Conservation (phyloP, 345 rosid species). For the Anastatica hierochuntica region DNA sequence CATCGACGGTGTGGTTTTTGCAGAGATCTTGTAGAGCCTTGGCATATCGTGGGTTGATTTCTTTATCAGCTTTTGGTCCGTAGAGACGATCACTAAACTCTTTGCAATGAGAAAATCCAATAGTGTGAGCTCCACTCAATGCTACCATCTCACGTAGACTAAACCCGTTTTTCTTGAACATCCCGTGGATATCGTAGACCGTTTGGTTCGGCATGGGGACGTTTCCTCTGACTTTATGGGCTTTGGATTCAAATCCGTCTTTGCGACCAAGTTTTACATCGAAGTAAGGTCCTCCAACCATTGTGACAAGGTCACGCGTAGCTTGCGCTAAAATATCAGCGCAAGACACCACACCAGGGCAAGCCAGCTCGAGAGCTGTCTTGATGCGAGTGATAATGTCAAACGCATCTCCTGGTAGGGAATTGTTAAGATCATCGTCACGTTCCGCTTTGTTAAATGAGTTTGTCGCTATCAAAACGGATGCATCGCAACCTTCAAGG, state of each 20-base stretch:
- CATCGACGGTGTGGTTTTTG: slow-evolving; percentile 22
- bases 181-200: slow-evolving; percentile 26
- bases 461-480: slow-evolving; percentile 40
- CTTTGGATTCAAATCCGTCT: slow-evolving; percentile 40
- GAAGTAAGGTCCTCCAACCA: slow-evolving; percentile 53
- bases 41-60: slow-evolving; percentile 32
- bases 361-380: slow-evolving; percentile 41
- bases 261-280: slow-evolving; percentile 39
- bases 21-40: slow-evolving; percentile 28
- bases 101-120: slow-evolving; percentile 49
- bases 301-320: slow-evolving; percentile 47
- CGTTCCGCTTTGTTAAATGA: slow-evolving; percentile 49
- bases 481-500: slow-evolving; percentile 56
- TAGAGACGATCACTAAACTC: slow-evolving; percentile 34
- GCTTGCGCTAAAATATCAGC: slow-evolving; percentile 45
- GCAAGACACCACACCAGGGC: slow-evolving; percentile 54
- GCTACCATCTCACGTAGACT: slow-evolving; percentile 39
- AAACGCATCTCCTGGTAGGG: slow-evolving; percentile 55
- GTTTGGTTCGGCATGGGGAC: slow-evolving; percentile 33
- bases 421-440: slow-evolving; percentile 35
- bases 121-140: slow-evolving; percentile 46
- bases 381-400: slow-evolving; percentile 39
- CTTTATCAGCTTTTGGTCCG: slow-evolving; percentile 26
- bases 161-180: slow-evolving; percentile 37
- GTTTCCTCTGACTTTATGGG: slow-evolving; percentile 23